Evolutionary conservation across 2,329 filamentous ascomycete species (phyloP), one percentile per base, ranked within the genome.

Genomic region (Penicillium sp.): DNA sequence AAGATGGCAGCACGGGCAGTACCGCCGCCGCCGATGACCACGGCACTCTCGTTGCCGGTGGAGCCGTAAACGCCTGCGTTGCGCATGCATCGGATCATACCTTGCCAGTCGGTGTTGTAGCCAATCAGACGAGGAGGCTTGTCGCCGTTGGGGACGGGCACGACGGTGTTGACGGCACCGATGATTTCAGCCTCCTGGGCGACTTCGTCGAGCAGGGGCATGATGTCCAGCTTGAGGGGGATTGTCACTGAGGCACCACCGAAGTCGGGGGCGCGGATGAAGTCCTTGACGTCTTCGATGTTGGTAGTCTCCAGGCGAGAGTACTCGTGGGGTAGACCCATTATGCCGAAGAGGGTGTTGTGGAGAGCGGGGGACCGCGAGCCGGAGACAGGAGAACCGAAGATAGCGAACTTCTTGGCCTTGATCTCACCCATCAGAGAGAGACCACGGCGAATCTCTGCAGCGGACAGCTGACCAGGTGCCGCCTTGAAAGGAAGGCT

Each of bases 171-270:
- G 62, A 97, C 89, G 3, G 94, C 94, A 23, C 94, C 94, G 60
- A 99, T 97, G 31, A 85, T 80, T 62, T 84, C 84, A 15, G 92
- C 93, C 53, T 94, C 87, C 31, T 87, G 84, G 0, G 91, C 88
- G 57, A 97, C 81, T 52, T 88, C 85, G 70, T 97, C 92, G 15
- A 99, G 79, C 5, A 93, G 76, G 0, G 84, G 81, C 77, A 95
- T 91, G 57, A 97, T 86, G 65, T 96, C 91, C 31, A 94, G 80
- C 78, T 99, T 99, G 53, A 99, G 81, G 0, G 94, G 94, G 50
- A 99, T 97, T 0, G 94, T 99, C 45, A 99, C 91, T 3, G 92
- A 97, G 3, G 91, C 93, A 57, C 94, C 94, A 8, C 94, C 94
- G 70, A 99, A 99, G 64, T 88, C 81, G 1, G 87, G 78, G 1